Evolutionary conservation across 805 yeast species (phyloP).

Genomic region (Ogataea paraovalis): DNA sequence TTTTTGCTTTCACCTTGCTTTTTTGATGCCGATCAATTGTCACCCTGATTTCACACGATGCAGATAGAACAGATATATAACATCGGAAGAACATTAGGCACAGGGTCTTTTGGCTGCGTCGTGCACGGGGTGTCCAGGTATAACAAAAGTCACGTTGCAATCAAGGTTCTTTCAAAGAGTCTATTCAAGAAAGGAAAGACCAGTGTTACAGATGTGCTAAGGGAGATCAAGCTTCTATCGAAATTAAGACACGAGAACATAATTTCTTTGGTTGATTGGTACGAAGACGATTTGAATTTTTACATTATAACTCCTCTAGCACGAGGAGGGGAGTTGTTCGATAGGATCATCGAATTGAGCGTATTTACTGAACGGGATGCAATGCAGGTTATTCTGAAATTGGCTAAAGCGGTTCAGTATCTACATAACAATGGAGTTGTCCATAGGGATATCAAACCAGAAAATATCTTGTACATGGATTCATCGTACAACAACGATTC

Average conservation of each 20-base stretch:
- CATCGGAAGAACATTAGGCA: constrained; percentile 57
- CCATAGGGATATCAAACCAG: constrained; percentile 71
- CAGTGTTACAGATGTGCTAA: constrained; percentile 63
- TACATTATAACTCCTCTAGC: constrained; percentile 89
- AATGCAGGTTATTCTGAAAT: constrained; percentile 59
- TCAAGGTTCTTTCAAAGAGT: constrained; percentile 82
- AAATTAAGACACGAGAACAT: constrained; percentile 72
- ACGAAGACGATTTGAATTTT: constrained; percentile 80
- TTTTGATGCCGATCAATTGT: too few relatives aligned
- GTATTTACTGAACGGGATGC: constrained; percentile 85
- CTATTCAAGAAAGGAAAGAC: constrained; percentile 76
- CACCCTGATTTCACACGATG: not conserved
- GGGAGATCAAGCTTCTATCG: constrained; percentile 63
- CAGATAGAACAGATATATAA: constrained; percentile 32
- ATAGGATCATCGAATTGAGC: constrained; percentile 71
- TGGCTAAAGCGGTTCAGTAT: constrained; percentile 68
- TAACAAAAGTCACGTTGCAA: constrained; percentile 68
- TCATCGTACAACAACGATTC: constrained; percentile 45
- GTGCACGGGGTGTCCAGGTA: constrained; percentile 51
- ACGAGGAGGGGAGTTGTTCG: constrained; percentile 89
- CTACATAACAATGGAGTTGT: constrained; percentile 69
- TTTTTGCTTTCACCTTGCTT: not conserved
- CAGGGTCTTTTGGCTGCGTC: constrained; percentile 88
- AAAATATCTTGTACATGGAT: constrained; percentile 60
- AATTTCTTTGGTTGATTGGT: constrained; percentile 81